Percentiles rank a stretch among this genome's conserved stretches.
Conservation (phyloP, 352 stramenopile genomes). For the Peronospora farinosa region DNA sequence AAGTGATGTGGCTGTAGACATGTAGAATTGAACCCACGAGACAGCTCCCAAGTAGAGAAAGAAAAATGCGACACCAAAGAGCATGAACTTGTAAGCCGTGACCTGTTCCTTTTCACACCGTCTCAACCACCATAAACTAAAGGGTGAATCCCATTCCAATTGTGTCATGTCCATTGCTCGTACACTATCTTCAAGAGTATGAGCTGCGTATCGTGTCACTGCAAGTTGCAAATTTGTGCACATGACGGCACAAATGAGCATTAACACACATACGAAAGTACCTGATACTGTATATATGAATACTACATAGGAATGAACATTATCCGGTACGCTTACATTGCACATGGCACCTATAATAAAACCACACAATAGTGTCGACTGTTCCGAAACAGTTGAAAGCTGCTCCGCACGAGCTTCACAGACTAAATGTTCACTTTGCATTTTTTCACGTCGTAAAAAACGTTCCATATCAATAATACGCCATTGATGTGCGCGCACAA, state of each 20-base stretch:
- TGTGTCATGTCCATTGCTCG: conserved; percentile 37
- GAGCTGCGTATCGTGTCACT: conserved; percentile 53
- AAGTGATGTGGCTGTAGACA: conserved; percentile 32
- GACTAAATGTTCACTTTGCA: conserved; percentile 57
- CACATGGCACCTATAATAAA: conserved; percentile 68
- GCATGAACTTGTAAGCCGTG: conserved; percentile 67
- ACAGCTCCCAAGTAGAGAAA: conserved; percentile 58
- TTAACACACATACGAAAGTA: conserved; percentile 45
- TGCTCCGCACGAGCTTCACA: conserved; percentile 65
- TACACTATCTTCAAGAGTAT: conserved; percentile 51
- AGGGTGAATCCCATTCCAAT: conserved; percentile 51
- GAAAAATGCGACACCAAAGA: conserved; percentile 58
- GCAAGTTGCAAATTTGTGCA: conserved; percentile 62
- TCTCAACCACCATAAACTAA: conserved; percentile 60
- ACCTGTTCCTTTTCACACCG: conserved; percentile 66
- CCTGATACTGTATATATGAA: conserved; percentile 43
- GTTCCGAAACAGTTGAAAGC: conserved; percentile 60
- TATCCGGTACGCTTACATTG: conserved; percentile 43
- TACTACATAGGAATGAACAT: conserved; percentile 29
- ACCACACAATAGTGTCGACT: conserved; percentile 55
- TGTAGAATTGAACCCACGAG: conserved; percentile 69
- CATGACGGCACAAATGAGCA: conserved; percentile 60
- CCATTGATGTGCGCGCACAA: conserved; percentile 61
- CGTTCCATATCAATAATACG: conserved; percentile 62
- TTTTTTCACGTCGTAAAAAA: conserved; percentile 49